phyloP scores from a whole-genome alignment of 2,329 filamentous ascomycete species.

The Nannizziopsis arthrosporioides region DNA sequence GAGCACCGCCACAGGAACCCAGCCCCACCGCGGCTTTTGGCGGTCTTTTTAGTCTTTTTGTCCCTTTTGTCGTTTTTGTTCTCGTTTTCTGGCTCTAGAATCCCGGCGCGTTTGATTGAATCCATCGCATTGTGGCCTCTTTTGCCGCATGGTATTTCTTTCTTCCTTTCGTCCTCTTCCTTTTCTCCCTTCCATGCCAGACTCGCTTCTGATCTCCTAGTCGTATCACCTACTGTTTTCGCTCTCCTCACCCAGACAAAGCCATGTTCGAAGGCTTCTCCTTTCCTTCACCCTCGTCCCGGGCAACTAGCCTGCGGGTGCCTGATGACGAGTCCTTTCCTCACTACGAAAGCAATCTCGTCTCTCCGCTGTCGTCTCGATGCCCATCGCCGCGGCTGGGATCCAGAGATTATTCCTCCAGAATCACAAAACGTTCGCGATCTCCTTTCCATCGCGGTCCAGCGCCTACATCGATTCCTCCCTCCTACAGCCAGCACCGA shows the following conservation, averaged over 20 bases:
- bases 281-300: conserved; percentile 28
- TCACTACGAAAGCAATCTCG: conserved; percentile 28
- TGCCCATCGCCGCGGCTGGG: conserved; percentile 31
- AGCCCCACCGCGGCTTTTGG: conserved; percentile 5
- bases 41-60: conserved; percentile 2
- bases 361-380: conserved; percentile 34
- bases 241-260: not conserved
- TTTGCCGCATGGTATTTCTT: not conserved
- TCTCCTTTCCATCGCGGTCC: conserved; percentile 27
- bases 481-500: conserved; percentile 25
- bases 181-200: not conserved
- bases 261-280: conserved; percentile 35
- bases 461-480: conserved; percentile 35
- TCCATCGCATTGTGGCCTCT: not conserved
- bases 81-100: too few relatives aligned
- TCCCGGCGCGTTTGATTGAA: not conserved
- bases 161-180: not conserved
- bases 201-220: too few relatives aligned
- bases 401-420: conserved; percentile 14
- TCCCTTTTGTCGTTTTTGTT: not conserved
- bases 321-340: conserved; percentile 27
- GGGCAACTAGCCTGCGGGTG: conserved; percentile 17
- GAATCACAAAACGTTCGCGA: conserved; percentile 23
- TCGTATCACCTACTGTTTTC: not conserved
- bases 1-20: not conserved